Percentiles rank a stretch among this genome's conserved stretches.
Evolutionary conservation across 129 eudicot species (phyloP).

Genomic region (Artemisia tridentata): DNA sequence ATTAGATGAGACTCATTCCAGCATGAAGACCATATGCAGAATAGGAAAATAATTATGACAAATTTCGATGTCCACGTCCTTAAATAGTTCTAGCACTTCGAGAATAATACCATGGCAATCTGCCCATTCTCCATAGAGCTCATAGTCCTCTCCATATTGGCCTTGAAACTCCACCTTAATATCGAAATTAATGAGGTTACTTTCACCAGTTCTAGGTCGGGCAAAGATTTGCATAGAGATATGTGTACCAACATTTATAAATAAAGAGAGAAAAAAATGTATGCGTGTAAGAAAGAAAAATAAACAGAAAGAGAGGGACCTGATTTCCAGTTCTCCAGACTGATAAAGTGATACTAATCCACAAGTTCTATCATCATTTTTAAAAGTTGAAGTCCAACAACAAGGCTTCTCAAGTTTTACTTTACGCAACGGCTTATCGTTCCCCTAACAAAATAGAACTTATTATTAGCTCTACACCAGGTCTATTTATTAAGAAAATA

Average conservation of each 20-base stretch:
- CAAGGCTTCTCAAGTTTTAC: too few species aligned
- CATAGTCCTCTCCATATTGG: slow-evolving; percentile 71
- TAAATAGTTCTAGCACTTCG: slow-evolving; percentile 7
- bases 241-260: slow-evolving; percentile 8
- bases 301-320: slow-evolving; percentile 40
- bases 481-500: too few species aligned
- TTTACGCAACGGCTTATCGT: too few species aligned
- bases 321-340: slow-evolving; percentile 74
- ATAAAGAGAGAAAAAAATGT: background rate
- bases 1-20: background rate
- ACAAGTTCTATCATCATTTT: too few species aligned
- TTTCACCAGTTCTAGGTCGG: slow-evolving; percentile 63
- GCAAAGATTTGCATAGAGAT: slow-evolving; percentile 63
- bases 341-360: slow-evolving; percentile 59
- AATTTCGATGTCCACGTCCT: background rate
- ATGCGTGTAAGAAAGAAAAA: slow-evolving; percentile 15
- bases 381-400: too few species aligned
- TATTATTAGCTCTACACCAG: too few species aligned
- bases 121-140: slow-evolving; percentile 63
- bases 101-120: slow-evolving; percentile 58
- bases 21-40: background rate
- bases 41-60: background rate
- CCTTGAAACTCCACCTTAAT: slow-evolving; percentile 82
- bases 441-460: too few species aligned
- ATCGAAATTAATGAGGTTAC: slow-evolving; percentile 55